phyloP scores from a whole-genome alignment of 768 basidiomycete genomes.

The Agrocybe chaxingu region DNA sequence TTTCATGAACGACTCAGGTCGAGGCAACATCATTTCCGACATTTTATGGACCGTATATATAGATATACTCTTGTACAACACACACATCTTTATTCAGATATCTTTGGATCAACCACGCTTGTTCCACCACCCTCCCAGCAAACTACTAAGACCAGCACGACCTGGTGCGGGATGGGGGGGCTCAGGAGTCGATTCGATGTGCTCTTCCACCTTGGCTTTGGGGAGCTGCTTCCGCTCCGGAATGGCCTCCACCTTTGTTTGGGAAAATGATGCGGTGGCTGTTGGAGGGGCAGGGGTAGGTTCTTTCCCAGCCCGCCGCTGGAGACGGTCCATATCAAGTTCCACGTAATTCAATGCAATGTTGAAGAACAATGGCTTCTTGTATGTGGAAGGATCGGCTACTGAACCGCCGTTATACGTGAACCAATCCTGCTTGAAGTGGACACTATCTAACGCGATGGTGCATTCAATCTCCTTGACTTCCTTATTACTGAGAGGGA shows the following conservation, averaged over 20 bases:
- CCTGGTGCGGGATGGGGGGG: conserved; percentile 30
- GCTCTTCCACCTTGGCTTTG: conserved; percentile 58
- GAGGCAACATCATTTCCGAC: too few species aligned
- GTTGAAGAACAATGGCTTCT: conserved; percentile 92
- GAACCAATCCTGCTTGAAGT: conserved; percentile 76
- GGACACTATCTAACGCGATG: conserved; percentile 42
- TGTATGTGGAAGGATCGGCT: conserved; percentile 45
- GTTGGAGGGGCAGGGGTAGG: conserved; percentile 20
- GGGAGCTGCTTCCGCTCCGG: conserved; percentile 45
- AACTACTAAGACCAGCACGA: conserved; percentile 55
- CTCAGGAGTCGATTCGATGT: conserved; percentile 47
- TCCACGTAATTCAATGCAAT: conserved; percentile 91
- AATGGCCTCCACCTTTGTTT: conserved; percentile 24
- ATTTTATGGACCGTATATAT: too few species aligned
- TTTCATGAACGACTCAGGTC: not conserved
- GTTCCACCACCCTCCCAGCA: conserved; percentile 88
- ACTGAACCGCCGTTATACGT: conserved; percentile 67
- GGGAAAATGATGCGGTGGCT: conserved; percentile 15
- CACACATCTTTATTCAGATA: too few species aligned
- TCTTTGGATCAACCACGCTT: conserved; percentile 23
- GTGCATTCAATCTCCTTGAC: conserved; percentile 52
- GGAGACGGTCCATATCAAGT: conserved; percentile 76
- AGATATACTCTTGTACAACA: too few species aligned
- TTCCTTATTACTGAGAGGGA: conserved; percentile 42
- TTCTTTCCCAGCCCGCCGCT: conserved; percentile 67